Conservation (phyloP, 2,329 filamentous ascomycete species). For the Talaromyces sp. region DNA sequence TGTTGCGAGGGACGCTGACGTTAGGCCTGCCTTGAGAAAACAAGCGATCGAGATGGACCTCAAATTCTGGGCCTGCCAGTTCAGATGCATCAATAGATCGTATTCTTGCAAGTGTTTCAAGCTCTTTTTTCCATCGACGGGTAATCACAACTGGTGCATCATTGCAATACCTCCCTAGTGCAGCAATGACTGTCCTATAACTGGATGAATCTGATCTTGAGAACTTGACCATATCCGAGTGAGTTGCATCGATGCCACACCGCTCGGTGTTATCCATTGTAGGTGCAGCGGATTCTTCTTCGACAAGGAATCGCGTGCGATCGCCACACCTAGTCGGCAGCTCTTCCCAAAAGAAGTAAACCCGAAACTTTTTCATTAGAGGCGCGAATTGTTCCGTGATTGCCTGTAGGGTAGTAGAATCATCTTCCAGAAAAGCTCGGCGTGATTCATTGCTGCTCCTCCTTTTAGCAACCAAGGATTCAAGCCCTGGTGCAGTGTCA, state of each 20-base stretch:
- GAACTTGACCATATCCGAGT: constrained; percentile 26
- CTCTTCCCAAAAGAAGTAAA: constrained; percentile 26
- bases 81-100: constrained; percentile 4
- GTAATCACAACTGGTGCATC: constrained; percentile 1
- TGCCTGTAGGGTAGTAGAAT: constrained; percentile 35
- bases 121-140: background rate
- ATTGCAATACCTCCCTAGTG: constrained; percentile 17
- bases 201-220: constrained; percentile 20
- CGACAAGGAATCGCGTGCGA: constrained; percentile 29
- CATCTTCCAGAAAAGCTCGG: constrained; percentile 29
- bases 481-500: background rate
- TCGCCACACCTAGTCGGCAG: constrained; percentile 33
- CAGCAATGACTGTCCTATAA: constrained; percentile 24
- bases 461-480: constrained; percentile 27
- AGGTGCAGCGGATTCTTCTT: constrained; percentile 25
- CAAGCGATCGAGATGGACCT: background rate
- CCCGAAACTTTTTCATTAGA: constrained; percentile 31
- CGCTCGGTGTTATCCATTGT: constrained; percentile 28
- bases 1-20: background rate
- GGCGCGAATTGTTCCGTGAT: constrained; percentile 35
- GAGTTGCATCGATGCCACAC: constrained; percentile 28
- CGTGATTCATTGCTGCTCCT: constrained; percentile 27
- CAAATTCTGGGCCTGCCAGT: background rate
- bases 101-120: background rate
- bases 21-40: background rate